Base-by-base conservation (phyloP, 257 asterid species). In the Petunia secreta region DNA sequence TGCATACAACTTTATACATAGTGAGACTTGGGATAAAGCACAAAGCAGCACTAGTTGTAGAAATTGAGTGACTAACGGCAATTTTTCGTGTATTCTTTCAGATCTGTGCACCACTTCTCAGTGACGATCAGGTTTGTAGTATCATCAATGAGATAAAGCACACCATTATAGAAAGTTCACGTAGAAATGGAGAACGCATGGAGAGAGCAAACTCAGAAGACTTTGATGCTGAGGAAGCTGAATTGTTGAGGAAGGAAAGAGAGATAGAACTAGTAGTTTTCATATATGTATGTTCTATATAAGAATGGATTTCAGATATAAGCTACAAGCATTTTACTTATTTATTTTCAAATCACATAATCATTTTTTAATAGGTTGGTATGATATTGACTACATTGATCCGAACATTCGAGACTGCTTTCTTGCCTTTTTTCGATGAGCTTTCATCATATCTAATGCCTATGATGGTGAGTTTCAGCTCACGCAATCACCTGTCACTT, bases 141-240 rank as follows among this genome's bases (percentile, higher is more conserved):
- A 86, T 95, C 48, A 97, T 93, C 77, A 98, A 91, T 57, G 99
- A 93, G 86, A 85, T 95, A 59, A 95, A 95, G 80, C 92, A 79
- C 84, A 98, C 92, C 63, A 89, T 93, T 46, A 92, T 95, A 3
- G 98, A 97, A 67, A 92, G 95, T 90, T 97, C 55, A 9, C 55
- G 4, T 1, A 50, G 55, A 50, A 50, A 50, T 2, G 55, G 55
- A 50, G 55, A 50, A 50, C 55, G 8, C 0, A 52, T 91, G 46
- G 98, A 94, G 86, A 89, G 98, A 89, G 83, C 96, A 76, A 91
- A 90, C 77, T 97, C 98, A 85, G 98, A 94, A 88, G 98, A 94
- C 86, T 94, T 94, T 83, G 98, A 93, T 25, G 25, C 25, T 25
- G 25, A 25, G 25, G 25, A 25, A 25, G 25, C 25, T 25, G 25